Evolutionary conservation across 331 rosid genomes (phyloP).

Genomic region (Stylosanthes scabra): DNA sequence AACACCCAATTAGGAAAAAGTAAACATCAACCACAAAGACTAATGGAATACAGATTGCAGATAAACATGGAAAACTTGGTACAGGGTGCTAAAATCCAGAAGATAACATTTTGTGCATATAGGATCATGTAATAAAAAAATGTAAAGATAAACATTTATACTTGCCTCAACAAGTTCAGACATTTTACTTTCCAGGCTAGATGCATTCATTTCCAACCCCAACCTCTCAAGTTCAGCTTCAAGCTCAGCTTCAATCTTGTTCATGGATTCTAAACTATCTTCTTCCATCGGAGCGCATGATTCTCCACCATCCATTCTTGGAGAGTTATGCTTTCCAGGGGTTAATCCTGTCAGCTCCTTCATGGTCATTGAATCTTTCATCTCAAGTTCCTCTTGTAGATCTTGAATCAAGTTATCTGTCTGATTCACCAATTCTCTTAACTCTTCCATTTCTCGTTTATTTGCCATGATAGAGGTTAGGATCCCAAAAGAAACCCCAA

Average conservation of each 20-base stretch:
- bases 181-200: constrained; percentile 50
- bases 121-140: constrained; percentile 5
- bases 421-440: constrained; percentile 73
- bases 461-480: constrained; percentile 56
- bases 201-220: constrained; percentile 68
- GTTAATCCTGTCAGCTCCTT: constrained; percentile 52
- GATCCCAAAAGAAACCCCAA: constrained; percentile 81
- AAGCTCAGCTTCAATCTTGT: constrained; percentile 96
- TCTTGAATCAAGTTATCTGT: constrained; percentile 82
- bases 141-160: constrained; percentile 14
- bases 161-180: constrained; percentile 74
- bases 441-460: constrained; percentile 62
- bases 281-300: constrained; percentile 55
- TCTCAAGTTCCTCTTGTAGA: constrained; percentile 88
- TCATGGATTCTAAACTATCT: constrained; percentile 65
- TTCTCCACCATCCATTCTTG: constrained; percentile 42
- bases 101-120: background rate
- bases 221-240: constrained; percentile 96
- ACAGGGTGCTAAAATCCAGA: background rate
- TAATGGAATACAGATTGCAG: constrained; percentile 2
- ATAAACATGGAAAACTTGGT: background rate
- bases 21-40: constrained; percentile 15
- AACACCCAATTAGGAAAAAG: constrained; percentile 3
- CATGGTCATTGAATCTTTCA: constrained; percentile 86
- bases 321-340: constrained; percentile 55